Base-by-base conservation (phyloP, 2,329 filamentous ascomycete species). In the Pseudogymnoascus sp. region DNA sequence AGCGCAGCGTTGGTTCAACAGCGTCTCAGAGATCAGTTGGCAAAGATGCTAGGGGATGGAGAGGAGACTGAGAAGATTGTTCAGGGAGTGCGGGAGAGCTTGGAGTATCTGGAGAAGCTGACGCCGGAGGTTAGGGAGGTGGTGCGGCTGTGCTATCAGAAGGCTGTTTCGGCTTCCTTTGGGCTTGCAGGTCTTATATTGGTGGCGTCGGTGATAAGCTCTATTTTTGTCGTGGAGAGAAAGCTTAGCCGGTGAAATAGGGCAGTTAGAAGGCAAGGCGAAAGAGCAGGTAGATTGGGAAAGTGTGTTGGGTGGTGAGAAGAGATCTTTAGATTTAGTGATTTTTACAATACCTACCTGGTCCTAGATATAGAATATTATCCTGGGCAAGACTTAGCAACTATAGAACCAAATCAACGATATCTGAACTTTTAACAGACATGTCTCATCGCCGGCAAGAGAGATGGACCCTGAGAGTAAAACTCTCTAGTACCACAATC, bases 1-100 rank as follows among this genome's bases (percentile, higher is more conserved):
- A 77, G 78, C 28, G 79, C 87, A 1, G 88, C 87, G 1, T 79
- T 89, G 6, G 80, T 90, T 48, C 90, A 92, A 69, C 83, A 88
- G 67, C 77, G 79, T 2, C 75, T 92, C 18, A 77, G 86, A 13
- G 74, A 74, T 2, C 75, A 80, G 52, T 75, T 92, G 3, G 74
- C 76, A 2, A 67, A 70, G 1, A 75, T 77, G 2, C 73, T 91
- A 52, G 73, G 76, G 3, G 77, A 77, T 58, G 82, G 81, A 60
- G 76, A 80, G 21, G 79, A 84, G 58, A 84, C 86, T 0, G 75
- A 80, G 21, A 74, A 81, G 59, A 89, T 92, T 64, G 85, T 89
- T 41, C 79, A 84, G 61, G 78, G 79, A 9, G 88, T 91, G 3
- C 78, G 88, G 21, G 77, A 88, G 70, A 89, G 82, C 67, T 75